Base-by-base conservation (phyloP, 371 early-diverging fungal genomes). In the Mucor racemosus region DNA sequence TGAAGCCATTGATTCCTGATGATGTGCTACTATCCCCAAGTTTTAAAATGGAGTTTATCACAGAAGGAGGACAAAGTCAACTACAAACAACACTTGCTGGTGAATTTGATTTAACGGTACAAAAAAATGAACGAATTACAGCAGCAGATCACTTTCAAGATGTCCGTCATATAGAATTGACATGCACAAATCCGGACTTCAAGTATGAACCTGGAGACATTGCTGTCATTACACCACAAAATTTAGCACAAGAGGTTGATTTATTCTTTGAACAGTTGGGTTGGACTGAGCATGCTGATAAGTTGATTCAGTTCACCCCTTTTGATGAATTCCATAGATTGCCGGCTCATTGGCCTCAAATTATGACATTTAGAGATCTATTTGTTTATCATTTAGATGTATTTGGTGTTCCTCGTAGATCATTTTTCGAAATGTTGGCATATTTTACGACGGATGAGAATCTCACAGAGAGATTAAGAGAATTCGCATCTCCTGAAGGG, bases 111-210 rank as follows among this genome's bases (percentile, higher is more conserved):
- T 74, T 84, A 8, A 67, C 66, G 1, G 64, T 91, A 7, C 68
- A 78, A 21, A 60, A 75, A 19, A 90, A 87, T 54, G 69, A 84
- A 44, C 78, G 97, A 11, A 84, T 97, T 48, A 96, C 98, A 2
- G 74, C 91, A 4, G 41, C 58, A 3, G 87, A 88, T 38, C 97
- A 97, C 68, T 94, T 94, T 67, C 98, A 97, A 76, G 98, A 97
- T 71, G 94, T 95, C 5, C 86, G 96, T 8, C 94, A 91, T 61
- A 58, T 97, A 13, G 85, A 77, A 26, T 76, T 94, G 11, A 64
- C 68, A 7, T 67, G 76, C 8, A 64, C 71, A 39, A 26, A 68
- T 17, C 41, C 69, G 0, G 62, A 71, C 8, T 68, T 79, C 26
- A 67, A 48, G 58, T 95, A 93, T 73, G 68, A 76, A 0, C 90